phyloP scores from a whole-genome alignment of 2,329 filamentous ascomycete genomes.

The Beauveria brongniartii region DNA sequence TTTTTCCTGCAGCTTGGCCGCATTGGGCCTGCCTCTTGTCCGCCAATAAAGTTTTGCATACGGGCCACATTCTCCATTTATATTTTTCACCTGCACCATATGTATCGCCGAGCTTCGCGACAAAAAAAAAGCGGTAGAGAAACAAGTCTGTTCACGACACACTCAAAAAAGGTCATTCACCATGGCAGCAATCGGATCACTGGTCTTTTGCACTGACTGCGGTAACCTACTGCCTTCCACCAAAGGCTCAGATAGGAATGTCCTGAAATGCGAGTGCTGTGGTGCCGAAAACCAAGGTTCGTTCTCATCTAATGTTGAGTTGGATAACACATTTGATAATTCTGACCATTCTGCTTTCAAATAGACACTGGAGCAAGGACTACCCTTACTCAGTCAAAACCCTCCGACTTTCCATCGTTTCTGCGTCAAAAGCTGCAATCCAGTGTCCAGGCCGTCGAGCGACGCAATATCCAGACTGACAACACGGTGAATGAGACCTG shows the following conservation, averaged over 20 bases:
- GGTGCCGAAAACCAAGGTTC: conserved; percentile 76
- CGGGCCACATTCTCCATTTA: not conserved
- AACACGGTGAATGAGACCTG: conserved; percentile 62
- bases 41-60: not conserved
- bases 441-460: conserved; percentile 73
- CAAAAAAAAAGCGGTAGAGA: conserved; percentile 5
- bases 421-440: conserved; percentile 75
- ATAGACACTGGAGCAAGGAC: conserved; percentile 67
- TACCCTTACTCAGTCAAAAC: conserved; percentile 76
- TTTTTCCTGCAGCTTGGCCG: not conserved
- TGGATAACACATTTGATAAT: not conserved
- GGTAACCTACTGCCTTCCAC: conserved; percentile 82
- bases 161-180: conserved; percentile 13
- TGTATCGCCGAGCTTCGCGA: not conserved
- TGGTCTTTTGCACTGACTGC: conserved; percentile 90
- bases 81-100: not conserved
- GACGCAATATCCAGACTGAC: conserved; percentile 68
- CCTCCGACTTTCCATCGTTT: conserved; percentile 83
- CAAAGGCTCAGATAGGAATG: conserved; percentile 65
- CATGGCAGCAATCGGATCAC: conserved; percentile 85
- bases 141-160: not conserved
- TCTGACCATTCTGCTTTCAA: conserved; percentile 5
- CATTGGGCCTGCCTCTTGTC: not conserved
- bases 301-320: conserved; percentile 14
- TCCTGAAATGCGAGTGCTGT: conserved; percentile 78